These are phyloP conservation scores for Zygosaccharomyces pseudobailii DNA, from an alignment of 1,139 yeast species.

Conservation along the genomic window DNA sequence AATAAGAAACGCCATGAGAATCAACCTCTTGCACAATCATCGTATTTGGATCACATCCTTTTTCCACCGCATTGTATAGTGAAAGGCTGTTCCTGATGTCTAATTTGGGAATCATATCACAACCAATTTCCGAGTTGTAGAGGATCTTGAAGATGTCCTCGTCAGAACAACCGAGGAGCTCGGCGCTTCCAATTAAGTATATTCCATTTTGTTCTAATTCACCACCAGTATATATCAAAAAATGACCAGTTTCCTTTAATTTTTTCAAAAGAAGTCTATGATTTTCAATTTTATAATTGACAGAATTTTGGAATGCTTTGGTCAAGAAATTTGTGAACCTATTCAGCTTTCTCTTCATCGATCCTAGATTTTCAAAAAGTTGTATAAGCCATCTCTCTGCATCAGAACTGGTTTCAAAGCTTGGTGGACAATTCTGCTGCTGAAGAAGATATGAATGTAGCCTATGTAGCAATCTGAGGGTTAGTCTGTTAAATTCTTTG, in stretches of 20 bases:
- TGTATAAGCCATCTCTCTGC: constrained; percentile 77
- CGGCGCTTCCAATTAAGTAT: constrained; percentile 37
- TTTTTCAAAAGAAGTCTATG: constrained; percentile 46
- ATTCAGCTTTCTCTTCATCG: constrained; percentile 75
- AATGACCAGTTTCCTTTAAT: constrained; percentile 64
- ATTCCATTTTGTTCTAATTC: constrained; percentile 67
- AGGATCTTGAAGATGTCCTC: constrained; percentile 36
- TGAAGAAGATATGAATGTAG: constrained; percentile 65
- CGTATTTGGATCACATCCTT: constrained; percentile 23
- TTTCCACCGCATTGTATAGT: constrained; percentile 27
- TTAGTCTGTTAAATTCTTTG: constrained; percentile 61
- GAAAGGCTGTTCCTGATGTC: constrained; percentile 32
- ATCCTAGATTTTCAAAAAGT: constrained; percentile 79
- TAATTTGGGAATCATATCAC: constrained; percentile 34
- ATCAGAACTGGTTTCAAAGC: constrained; percentile 48
- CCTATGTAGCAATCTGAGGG: constrained; percentile 64
- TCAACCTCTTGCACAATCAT: constrained; percentile 22
- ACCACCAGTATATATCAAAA: constrained; percentile 67
- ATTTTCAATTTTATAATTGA: constrained; percentile 60
- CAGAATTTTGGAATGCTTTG: constrained; percentile 70
- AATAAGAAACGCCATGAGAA: constrained; percentile 25
- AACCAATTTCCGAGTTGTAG: constrained; percentile 37
- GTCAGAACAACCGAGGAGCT: constrained; percentile 35
- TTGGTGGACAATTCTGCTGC: constrained; percentile 64
- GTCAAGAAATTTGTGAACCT: constrained; percentile 70